Base-by-base conservation (phyloP, 1,139 yeast species). In the Suhomyces taliae region DNA sequence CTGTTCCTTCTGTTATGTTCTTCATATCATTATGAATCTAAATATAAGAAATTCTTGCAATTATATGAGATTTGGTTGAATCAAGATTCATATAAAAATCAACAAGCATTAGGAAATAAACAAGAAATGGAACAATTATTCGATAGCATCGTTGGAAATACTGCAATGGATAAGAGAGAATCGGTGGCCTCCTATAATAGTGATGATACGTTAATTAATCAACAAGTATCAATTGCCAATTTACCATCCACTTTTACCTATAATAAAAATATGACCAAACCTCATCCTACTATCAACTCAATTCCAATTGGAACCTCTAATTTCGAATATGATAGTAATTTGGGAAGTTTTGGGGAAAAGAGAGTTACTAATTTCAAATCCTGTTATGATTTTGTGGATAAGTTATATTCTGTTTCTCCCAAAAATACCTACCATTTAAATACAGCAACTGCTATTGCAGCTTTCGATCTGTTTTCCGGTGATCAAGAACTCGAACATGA, bases 381-480 rank as follows among this genome's bases (percentile, higher is more conserved):
- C 7, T 61, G 67, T 45, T 61, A 61, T 42, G 60, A 62, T 27
- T 52, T 70, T 44, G 66, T 72, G 27, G 76, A 72, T 45, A 67
- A 63, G 45, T 54, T 72, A 36, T 72, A 71, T 48, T 67, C 77
- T 0, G 72, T 73, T 2, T 70, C 76, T 2, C 79, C 79, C 0
- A 69, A 61, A 44, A 70, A 71, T 46, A 72, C 78, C 0, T 67
- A 61, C 48, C 72, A 72, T 54, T 57, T 71, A 39, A 61, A 67
- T 39, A 56, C 64, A 14, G 70, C 67, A 15, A 62, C 67, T 6
- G 72, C 72, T n/a, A 55, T 61, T 42, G 71, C 67, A 12, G 58
- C 61, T 7, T 49, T 53, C 33, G 56, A 55, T 44, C 45, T 48
- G 34, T 19, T 39, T 34, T 37, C 46, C 34, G 39, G 38, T 47